Evolutionary conservation across 2,329 filamentous ascomycete genomes (phyloP), one percentile per base, ranked within the genome.

Genomic region (Tolypocladium tropicale): DNA sequence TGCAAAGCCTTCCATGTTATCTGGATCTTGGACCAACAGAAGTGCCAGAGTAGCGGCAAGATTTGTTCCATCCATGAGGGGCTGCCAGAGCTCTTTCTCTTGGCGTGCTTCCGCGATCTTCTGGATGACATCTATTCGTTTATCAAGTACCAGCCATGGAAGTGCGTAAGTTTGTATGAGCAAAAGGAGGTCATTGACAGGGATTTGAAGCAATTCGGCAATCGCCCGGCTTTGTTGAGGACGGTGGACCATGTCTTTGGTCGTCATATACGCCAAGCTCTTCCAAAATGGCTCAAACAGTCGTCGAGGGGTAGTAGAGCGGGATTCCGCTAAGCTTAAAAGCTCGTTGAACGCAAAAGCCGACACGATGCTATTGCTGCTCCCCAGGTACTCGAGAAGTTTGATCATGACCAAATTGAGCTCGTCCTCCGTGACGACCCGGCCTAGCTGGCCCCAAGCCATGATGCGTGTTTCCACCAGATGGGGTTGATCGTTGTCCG

Each of bases 261-360:
- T 86, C 2, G 90, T 85, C 53, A 86, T 81, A 57, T 93, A 87
- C 0, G 90, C 92, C 49, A 99, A 77, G 33, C 82, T 93, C 61
- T 84, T 83, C 92, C 93, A 97, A 69, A 91, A 97, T 0, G 93
- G 91, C 55, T 86, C 84, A 56, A 97, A 86, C 0, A 99, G 75
- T 18, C 84, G 82, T 32, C 80, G 78, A 2, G 86, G 80, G 1
- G 83, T 86, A 39, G 82, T 76, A 3, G 78, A 76, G 43, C 84
- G 80, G 52, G 78, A 75, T 53, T 86, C 80, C 1, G 91, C 88
- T 52, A 97, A 77, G 58, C 84, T 85, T 23, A 88, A 77, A 41
- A 96, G 75, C 71, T 96, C 92, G 61, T 88, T 88, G 68, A 91
- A 94, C 4, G 93, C 90, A 60, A 91, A 82, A 5, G 86, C 88